Percentiles rank a stretch among this genome's conserved stretches.
phyloP scores from a whole-genome alignment of 805 yeast genomes.

The Yamadazyma ubonensis region DNA sequence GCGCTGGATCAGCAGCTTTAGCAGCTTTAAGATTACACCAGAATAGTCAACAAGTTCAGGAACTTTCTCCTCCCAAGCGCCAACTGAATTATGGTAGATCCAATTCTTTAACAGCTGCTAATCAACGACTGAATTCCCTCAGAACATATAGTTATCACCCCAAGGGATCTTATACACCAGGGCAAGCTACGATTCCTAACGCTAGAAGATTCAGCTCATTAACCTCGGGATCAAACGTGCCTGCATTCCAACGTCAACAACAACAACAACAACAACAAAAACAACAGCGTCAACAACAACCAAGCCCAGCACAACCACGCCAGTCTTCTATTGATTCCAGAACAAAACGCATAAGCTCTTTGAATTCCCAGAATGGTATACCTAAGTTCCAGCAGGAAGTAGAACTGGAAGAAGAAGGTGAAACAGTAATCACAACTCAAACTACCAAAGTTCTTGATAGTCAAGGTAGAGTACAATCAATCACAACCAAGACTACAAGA shows the following conservation, averaged over 20 bases:
- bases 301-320: neutral
- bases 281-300: neutral
- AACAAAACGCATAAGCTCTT: constrained; percentile 13
- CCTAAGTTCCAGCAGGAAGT: constrained; percentile 7
- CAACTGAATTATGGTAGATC: constrained; percentile 15
- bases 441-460: constrained; percentile 43
- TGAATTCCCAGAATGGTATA: constrained; percentile 12
- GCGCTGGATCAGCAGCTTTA: constrained; percentile 42
- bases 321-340: neutral
- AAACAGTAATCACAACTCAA: constrained; percentile 36
- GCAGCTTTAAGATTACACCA: constrained; percentile 40
- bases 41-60: constrained; percentile 14
- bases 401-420: constrained; percentile 18
- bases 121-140: constrained; percentile 30
- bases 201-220: constrained; percentile 22
- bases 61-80: constrained; percentile 4
- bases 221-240: constrained; percentile 11
- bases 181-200: constrained; percentile 21
- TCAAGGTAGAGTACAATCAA: constrained; percentile 37
- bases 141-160: constrained; percentile 39
- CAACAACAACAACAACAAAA: neutral
- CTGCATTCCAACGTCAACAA: neutral
- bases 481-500: constrained; percentile 39
- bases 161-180: constrained; percentile 37
- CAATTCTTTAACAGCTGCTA: constrained; percentile 20